These are phyloP conservation scores for Dioscorea alata DNA, from an alignment of 106 monocot species.

Conservation along the genomic window DNA sequence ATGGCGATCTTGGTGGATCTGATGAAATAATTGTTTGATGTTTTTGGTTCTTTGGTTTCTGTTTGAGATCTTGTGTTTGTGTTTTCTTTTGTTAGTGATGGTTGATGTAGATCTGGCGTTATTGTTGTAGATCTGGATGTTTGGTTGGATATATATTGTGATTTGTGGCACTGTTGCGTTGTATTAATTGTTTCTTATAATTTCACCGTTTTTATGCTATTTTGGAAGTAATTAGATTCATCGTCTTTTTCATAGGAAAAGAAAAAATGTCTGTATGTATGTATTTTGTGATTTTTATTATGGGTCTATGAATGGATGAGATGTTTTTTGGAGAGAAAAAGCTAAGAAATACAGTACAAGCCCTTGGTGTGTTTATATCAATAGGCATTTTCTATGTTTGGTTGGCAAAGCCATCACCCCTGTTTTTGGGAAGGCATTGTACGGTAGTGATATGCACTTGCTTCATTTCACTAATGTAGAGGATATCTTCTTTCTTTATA, in stretches of 20 bases:
- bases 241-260: background rate
- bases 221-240: background rate
- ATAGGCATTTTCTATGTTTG: no score
- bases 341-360: no score
- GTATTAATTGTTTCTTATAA: background rate
- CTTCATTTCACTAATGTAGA: no score
- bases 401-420: no score
- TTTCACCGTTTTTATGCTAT: background rate
- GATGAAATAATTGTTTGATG: background rate
- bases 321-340: no score
- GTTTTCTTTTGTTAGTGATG: background rate
- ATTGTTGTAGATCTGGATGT: background rate
- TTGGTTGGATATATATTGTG: background rate
- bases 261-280: no score
- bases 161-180: background rate
- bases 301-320: no score
- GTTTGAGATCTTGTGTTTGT: background rate
- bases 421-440: no score
- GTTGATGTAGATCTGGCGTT: background rate
- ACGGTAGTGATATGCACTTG: no score
- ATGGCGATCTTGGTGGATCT: conserved; percentile 2
- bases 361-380: no score
- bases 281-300: no score
- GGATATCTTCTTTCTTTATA: no score
- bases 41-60: background rate